phyloP scores from a whole-genome alignment of 106 monocot genomes.

The Dioscorea zingiberensis region DNA sequence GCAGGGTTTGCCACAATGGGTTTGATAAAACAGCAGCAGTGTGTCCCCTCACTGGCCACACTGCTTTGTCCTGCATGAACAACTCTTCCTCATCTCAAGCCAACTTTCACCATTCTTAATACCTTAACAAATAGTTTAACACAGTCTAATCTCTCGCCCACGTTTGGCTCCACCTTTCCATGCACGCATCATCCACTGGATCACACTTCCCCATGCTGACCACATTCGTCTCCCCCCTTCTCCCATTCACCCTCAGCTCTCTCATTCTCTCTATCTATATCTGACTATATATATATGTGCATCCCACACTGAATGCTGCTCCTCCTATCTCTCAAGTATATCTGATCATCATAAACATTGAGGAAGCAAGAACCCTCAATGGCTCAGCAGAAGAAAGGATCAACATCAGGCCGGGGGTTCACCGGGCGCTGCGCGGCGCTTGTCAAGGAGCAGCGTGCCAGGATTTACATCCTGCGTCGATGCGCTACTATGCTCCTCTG shows the following conservation, averaged over 20 bases:
- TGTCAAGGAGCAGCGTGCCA: constrained; percentile 68
- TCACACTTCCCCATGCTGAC: constrained; percentile 9
- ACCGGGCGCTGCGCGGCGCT: constrained; percentile 37
- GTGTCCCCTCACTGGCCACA: not conserved
- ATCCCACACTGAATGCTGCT: not conserved
- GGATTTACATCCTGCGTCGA: constrained; percentile 75
- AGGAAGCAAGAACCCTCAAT: constrained; percentile 2
- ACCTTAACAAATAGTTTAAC: constrained; percentile 5
- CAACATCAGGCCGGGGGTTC: constrained; percentile 23
- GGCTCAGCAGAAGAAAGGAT: constrained; percentile 13
- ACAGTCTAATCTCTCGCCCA: constrained; percentile 3
- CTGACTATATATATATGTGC: not conserved
- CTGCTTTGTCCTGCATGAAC: constrained; percentile 26
- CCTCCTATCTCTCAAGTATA: constrained; percentile 2
- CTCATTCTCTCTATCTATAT: not conserved
- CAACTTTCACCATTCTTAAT: not conserved
- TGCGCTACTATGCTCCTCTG: constrained; percentile 75
- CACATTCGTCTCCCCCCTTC: not conserved
- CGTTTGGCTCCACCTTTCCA: constrained; percentile 22
- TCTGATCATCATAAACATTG: constrained; percentile 1
- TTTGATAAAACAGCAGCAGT: constrained; percentile 20
- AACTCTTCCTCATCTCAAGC: constrained; percentile 30
- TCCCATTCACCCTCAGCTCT: no score
- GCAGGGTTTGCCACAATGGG: not conserved
- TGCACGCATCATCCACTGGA: constrained; percentile 5